Evolutionary conservation across 2,329 filamentous ascomycete species (phyloP).

Genomic region (Tolypocladium capitatum): DNA sequence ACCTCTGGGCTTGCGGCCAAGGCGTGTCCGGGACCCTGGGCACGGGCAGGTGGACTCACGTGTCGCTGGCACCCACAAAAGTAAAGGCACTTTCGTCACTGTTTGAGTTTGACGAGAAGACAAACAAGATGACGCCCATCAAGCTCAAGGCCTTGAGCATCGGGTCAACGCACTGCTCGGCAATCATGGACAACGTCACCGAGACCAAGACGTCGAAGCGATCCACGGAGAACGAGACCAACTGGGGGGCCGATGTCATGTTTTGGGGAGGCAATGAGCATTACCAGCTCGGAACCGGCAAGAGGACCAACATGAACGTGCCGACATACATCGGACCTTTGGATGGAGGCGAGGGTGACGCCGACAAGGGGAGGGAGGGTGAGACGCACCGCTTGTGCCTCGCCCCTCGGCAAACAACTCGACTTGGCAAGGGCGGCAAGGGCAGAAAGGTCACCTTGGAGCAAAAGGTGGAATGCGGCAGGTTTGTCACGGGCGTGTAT

Average conservation of each 20-base stretch:
- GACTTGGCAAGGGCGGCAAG: conserved; percentile 41
- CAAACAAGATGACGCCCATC: conserved; percentile 60
- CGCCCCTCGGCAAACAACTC: conserved; percentile 60
- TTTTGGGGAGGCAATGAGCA: conserved; percentile 95
- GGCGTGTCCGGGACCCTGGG: conserved; percentile 76
- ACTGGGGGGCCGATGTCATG: conserved; percentile 78
- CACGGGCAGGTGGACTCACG: conserved; percentile 79
- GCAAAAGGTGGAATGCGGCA: conserved; percentile 79
- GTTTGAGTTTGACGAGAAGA: conserved; percentile 72
- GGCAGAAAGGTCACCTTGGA: conserved; percentile 65
- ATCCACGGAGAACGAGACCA: conserved; percentile 54
- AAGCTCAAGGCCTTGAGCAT: conserved; percentile 59
- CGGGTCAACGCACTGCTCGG: conserved; percentile 69
- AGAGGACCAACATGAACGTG: conserved; percentile 62
- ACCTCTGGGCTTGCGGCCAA: conserved; percentile 77
- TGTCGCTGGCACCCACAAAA: conserved; percentile 64
- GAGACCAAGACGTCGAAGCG: conserved; percentile 41
- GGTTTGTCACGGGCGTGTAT: conserved; percentile 71
- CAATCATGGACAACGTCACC: conserved; percentile 71
- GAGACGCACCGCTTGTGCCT: conserved; percentile 68
- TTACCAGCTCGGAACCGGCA: conserved; percentile 86
- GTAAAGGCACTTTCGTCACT: conserved; percentile 73
- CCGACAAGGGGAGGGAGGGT: conserved; percentile 41
- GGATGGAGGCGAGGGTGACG: conserved; percentile 47
- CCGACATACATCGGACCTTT: conserved; percentile 71